Evolutionary conservation across 2,329 filamentous ascomycete species (phyloP), one percentile per base, ranked within the genome.

Genomic region (Neofusicoccum sp.): DNA sequence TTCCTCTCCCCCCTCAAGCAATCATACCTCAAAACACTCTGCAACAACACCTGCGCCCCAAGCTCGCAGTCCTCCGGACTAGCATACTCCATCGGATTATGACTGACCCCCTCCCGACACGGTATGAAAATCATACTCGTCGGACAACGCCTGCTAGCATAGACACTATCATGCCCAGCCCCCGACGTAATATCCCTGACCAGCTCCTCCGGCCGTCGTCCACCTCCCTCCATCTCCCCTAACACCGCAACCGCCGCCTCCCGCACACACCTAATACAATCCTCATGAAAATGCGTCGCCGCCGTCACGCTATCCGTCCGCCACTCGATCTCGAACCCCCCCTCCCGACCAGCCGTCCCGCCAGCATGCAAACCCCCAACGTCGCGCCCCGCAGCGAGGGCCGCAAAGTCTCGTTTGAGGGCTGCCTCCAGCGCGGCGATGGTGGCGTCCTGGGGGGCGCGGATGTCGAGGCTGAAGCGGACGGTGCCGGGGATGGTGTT

Each of bases 401-500:
- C 73, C 4, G 78, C 78, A 67, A 90, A 90, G 49, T 87, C 85
- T 3, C 69, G 68, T 61, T 79, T 80, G 53, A 89, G 75, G 44
- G 81, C 76, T 4, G 76, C 70, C 67, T 88, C 86, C 40, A 89
- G 79, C 12, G 75, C 73, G 3, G 80, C 76, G 1, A 90, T 80
- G 1, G 79, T 81, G 26, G 76, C 75, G 67, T 88, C 83, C 31
- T 80, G 77, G 4, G 78, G 81, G 0, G 84, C 81, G 30, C 88
- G 84, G 57, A 91, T 83, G 67, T 91, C 89, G 4, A 91, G 81
- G 28, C 81, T 85, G 72, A 91, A 89, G 43, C 79, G 79, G 4
- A 91, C 89, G 30, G 78, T 73, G 0, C 87, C 87, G 0, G 89
- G 87, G 0, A 91, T 86, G 0, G 89, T 92, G 71, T 92, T 91